Percentiles rank a stretch among this genome's conserved stretches.
These are phyloP conservation scores for Plasmodium chabaudi DNA, from an alignment of 169 alveolate species.

Conservation along the genomic window DNA sequence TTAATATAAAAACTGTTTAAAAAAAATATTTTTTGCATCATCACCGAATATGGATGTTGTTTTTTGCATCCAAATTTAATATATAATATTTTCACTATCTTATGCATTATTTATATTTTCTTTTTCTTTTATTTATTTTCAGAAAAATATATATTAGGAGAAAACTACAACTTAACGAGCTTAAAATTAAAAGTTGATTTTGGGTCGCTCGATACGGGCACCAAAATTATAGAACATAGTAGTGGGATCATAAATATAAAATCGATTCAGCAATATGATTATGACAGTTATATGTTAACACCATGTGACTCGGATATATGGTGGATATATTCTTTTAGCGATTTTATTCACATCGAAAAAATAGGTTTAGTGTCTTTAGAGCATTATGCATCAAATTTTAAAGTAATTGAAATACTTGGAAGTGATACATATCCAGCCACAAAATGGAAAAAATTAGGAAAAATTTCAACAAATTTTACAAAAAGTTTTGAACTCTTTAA, in stretches of 20 bases:
- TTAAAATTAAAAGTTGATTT: constrained; percentile 84
- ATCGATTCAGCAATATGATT: constrained; percentile 78
- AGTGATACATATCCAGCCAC: constrained; percentile 86
- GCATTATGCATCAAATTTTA: constrained; percentile 87
- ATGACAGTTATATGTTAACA: constrained; percentile 86
- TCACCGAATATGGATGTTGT: neutral
- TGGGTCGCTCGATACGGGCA: constrained; percentile 89
- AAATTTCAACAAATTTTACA: constrained; percentile 82
- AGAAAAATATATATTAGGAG: constrained; percentile 76
- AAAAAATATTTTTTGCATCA: too few relatives aligned
- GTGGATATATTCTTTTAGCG: constrained; percentile 88
- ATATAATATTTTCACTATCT: neutral
- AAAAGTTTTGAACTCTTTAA: constrained; percentile 86
- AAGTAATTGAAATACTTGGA: constrained; percentile 81
- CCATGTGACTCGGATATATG: constrained; percentile 87
- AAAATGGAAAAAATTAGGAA: constrained; percentile 86
- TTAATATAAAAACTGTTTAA: neutral
- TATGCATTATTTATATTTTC: neutral
- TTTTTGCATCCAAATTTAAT: neutral
- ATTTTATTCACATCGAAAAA: constrained; percentile 84
- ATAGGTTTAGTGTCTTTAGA: constrained; percentile 85
- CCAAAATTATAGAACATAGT: constrained; percentile 86
- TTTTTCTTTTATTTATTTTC: neutral
- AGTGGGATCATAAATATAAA: constrained; percentile 74
- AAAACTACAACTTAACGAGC: constrained; percentile 71